Evolutionary conservation across 768 basidiomycete genomes (phyloP).

Genomic region (Termitomyces sp.): DNA sequence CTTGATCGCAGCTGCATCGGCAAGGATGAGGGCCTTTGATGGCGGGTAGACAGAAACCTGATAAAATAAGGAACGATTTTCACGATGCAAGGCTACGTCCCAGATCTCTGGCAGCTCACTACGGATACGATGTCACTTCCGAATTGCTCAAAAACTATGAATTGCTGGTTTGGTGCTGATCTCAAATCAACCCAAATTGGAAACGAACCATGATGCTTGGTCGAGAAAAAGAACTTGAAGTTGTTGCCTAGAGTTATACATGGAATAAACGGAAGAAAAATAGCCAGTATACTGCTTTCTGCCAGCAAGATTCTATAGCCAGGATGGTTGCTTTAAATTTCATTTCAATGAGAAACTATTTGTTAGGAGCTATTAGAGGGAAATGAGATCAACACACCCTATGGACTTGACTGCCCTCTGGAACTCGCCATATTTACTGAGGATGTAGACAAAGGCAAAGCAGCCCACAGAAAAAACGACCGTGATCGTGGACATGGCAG

Average conservation of each 20-base stretch:
- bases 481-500: not conserved
- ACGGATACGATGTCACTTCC: slow-evolving; percentile 32
- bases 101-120: slow-evolving; percentile 21
- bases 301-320: slow-evolving; percentile 25
- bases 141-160: slow-evolving; percentile 23
- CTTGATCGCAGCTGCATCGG: slow-evolving; percentile 37
- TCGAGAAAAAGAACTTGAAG: slow-evolving; percentile 19
- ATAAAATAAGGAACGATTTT: not conserved
- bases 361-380: not conserved
- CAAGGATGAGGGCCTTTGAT: slow-evolving; percentile 21
- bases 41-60: slow-evolving; percentile 23
- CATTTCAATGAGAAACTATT: not conserved
- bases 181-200: too few species aligned
- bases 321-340: slow-evolving; percentile 22
- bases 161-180: too few species aligned
- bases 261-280: slow-evolving; percentile 22
- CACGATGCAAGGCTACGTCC: too few species aligned
- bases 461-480: slow-evolving; percentile 10
- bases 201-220: slow-evolving; percentile 24
- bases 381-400: slow-evolving; percentile 16
- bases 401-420: slow-evolving; percentile 21
- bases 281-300: slow-evolving; percentile 16
- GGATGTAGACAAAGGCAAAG: slow-evolving; percentile 14
- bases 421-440: slow-evolving; percentile 16
- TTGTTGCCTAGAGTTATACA: slow-evolving; percentile 27